A percentile compares a stretch with the other conserved stretches of the same genome.
These are phyloP conservation scores for Auriculariales sp. DNA, from an alignment of 768 basidiomycete genomes.

Conservation along the genomic window DNA sequence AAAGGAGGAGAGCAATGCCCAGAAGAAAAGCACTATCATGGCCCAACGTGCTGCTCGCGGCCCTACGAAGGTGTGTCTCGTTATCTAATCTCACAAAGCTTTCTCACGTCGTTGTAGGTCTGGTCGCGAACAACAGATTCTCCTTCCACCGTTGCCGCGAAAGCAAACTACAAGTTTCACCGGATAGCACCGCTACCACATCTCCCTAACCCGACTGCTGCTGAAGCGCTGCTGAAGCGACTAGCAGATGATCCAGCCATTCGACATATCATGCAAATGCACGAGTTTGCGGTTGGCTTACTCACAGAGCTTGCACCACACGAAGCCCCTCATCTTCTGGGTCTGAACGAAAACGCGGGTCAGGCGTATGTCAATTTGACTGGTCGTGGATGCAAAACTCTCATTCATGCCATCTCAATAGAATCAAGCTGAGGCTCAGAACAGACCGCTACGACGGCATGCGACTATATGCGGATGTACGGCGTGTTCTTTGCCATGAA, in stretches of 20 bases:
- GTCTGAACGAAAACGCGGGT: slow-evolving; percentile 51
- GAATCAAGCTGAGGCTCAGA: slow-evolving; percentile 53
- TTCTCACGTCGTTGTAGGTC: neutral
- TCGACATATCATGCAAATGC: slow-evolving; percentile 51
- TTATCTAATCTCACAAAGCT: slow-evolving; percentile 1
- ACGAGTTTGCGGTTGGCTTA: slow-evolving; percentile 51
- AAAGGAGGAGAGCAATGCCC: slow-evolving; percentile 41
- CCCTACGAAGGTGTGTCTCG: slow-evolving; percentile 35
- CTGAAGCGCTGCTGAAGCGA: slow-evolving; percentile 36
- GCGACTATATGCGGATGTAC: slow-evolving; percentile 44
- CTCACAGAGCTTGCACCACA: slow-evolving; percentile 70
- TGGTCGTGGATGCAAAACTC: no score
- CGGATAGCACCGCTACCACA: slow-evolving; percentile 44
- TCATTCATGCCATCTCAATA: slow-evolving; percentile 13
- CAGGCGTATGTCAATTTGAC: slow-evolving; percentile 1
- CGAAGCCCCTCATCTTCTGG: slow-evolving; percentile 46
- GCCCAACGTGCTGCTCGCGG: slow-evolving; percentile 42
- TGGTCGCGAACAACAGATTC: slow-evolving; percentile 45
- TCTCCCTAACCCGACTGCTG: slow-evolving; percentile 47
- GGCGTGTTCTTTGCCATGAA: slow-evolving; percentile 64
- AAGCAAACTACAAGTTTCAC: slow-evolving; percentile 42
- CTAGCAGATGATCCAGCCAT: slow-evolving; percentile 62
- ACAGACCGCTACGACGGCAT: slow-evolving; percentile 65
- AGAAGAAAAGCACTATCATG: slow-evolving; percentile 41
- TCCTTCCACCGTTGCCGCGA: slow-evolving; percentile 20